Percentiles rank a stretch among this genome's conserved stretches.
These are phyloP conservation scores for Cylindrotheca fusiformis DNA, from an alignment of 108 stramenopile genomes.

Conservation along the genomic window DNA sequence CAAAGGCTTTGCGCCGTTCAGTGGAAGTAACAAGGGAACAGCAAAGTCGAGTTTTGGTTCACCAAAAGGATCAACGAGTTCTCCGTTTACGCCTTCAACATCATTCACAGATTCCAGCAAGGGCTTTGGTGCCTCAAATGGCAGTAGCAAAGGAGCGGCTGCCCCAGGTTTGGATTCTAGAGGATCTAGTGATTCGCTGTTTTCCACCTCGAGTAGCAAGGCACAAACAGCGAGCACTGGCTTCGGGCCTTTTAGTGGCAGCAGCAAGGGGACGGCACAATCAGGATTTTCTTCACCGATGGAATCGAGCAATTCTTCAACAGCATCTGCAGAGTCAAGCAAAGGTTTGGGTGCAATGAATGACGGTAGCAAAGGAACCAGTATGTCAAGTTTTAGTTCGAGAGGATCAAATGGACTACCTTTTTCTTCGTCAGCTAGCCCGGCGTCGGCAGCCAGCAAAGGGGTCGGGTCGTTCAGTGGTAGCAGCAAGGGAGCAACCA, in stretches of 20 bases:
- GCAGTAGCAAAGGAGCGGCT: not conserved
- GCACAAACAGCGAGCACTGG: not conserved
- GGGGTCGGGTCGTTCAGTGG: too few species aligned
- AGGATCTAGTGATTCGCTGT: too few species aligned
- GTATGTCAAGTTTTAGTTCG: not conserved
- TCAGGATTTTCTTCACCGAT: too few species aligned
- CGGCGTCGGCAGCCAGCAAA: too few species aligned
- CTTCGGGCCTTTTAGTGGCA: not conserved
- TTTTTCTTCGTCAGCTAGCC: not conserved
- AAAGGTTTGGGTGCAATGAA: not conserved
- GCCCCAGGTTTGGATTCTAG: not conserved
- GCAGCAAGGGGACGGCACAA: not conserved
- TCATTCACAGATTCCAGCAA: not conserved
- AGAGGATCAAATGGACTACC: not conserved
- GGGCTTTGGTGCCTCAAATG: not conserved
- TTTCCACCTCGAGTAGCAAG: not conserved
- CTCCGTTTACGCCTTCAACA: not conserved
- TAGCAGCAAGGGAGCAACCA: not conserved
- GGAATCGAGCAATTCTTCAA: not conserved
- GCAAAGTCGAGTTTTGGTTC: not conserved
- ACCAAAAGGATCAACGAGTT: not conserved
- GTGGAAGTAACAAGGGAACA: not conserved
- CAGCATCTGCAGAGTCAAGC: not conserved
- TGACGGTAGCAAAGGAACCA: not conserved
- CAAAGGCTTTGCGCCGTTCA: not conserved